Conservation (phyloP, 2,329 filamentous ascomycete genomes). For the Ophiocordyceps polyrhachis-furcata region DNA sequence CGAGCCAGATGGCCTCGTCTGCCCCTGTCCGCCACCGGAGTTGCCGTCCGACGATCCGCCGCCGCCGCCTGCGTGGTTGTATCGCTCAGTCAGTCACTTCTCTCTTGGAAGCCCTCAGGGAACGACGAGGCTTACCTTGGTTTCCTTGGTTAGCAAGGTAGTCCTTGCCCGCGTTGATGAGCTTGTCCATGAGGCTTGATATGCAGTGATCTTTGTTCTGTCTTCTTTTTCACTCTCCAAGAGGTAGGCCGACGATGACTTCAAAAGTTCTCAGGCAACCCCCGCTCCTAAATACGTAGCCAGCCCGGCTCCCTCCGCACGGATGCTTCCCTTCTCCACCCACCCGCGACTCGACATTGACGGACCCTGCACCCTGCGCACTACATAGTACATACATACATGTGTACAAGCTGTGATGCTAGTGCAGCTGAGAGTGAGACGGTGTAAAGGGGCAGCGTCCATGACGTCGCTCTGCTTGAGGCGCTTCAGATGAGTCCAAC, state of each 20-base stretch:
- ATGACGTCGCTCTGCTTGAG: not conserved
- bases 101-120: too few relatives aligned
- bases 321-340: not conserved
- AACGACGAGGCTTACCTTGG: not conserved
- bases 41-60: slow-evolving; percentile 5
- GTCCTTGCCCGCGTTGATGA: slow-evolving; percentile 19
- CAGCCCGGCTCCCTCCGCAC: not conserved
- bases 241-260: not conserved
- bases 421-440: not conserved
- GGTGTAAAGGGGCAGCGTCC: not conserved
- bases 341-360: not conserved
- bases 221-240: too few relatives aligned
- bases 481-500: not conserved
- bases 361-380: not conserved
- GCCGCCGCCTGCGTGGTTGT: slow-evolving; percentile 1
- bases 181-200: slow-evolving; percentile 16
- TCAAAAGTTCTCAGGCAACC: not conserved
- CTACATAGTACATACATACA: not conserved
- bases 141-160: slow-evolving; percentile 12
- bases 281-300: not conserved
- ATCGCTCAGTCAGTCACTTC: not conserved
- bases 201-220: not conserved
- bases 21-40: slow-evolving; percentile 16
- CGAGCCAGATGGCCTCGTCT: slow-evolving; percentile 25
- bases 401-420: not conserved